A percentile compares a stretch with the other conserved stretches of the same genome.
Conservation (phyloP, 179 eudicot genomes). For the Corrigiola litoralis region DNA sequence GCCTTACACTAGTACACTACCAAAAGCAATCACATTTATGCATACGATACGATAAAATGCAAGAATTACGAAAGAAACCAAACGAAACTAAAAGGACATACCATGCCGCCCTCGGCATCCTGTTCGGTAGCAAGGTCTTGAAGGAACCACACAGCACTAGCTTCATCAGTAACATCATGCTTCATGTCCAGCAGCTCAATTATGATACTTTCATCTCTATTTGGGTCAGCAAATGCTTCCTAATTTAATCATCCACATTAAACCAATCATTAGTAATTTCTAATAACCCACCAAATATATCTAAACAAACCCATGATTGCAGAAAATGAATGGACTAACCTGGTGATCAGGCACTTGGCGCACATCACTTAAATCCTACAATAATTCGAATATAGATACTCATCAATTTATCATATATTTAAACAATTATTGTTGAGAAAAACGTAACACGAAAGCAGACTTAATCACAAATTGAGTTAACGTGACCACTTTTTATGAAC, state of each 20-base stretch:
- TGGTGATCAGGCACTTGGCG: constrained; percentile 40
- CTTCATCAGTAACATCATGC: constrained; percentile 64
- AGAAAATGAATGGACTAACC: constrained; percentile 34
- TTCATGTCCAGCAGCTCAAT: constrained; percentile 70
- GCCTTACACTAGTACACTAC: not conserved
- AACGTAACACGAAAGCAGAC: too few relatives aligned
- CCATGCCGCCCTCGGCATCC: constrained; percentile 72
- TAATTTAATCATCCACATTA: constrained; percentile 22
- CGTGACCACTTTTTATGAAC: too few relatives aligned
- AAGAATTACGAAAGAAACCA: not conserved
- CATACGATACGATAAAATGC: not conserved
- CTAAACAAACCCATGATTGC: not conserved
- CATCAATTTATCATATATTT: too few relatives aligned
- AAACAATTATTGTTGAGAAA: too few relatives aligned
- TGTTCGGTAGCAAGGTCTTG: constrained; percentile 87
- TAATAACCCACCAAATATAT: not conserved
- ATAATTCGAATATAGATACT: too few relatives aligned
- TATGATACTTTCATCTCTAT: constrained; percentile 74
- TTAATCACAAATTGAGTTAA: too few relatives aligned
- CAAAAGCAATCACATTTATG: not conserved
- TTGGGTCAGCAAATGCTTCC: constrained; percentile 84
- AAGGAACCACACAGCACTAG: constrained; percentile 88
- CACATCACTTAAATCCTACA: constrained; percentile 64
- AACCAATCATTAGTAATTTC: not conserved
- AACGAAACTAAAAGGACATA: constrained; percentile 16